Evolutionary conservation across 257 asterid species (phyloP), one percentile per base, ranked within the genome.

Genomic region (Petunia secreta): DNA sequence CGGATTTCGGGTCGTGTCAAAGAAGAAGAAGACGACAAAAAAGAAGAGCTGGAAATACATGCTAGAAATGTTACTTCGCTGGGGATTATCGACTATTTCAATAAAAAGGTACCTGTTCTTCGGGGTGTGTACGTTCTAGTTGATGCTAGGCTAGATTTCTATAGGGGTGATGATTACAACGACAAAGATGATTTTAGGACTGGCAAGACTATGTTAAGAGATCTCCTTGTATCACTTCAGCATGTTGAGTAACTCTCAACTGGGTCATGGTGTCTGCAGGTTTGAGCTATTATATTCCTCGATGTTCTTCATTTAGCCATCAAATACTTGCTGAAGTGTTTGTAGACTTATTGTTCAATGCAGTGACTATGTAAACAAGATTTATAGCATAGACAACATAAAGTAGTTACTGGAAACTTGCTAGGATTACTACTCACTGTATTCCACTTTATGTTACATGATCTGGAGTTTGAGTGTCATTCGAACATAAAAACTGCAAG

Each of bases 201-300:
- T 69, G 76, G 46, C 3, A 16, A 46, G 41, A 50, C 16, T 10
- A 69, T 69, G 25, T 46, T 69, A 69, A 46, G 1, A 25, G n/a
- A 69, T 69, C 76, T 69, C 58, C 76, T 69, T 25, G 58, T 4
- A 16, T 69, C 55, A 69, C 76, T 69, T 16, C 6, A 36, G 58
- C 41, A 10, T 9, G 76, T 69, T 25, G 76, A 69, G 41, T 44
- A 69, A 69, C 76, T 46, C 16, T 69, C 76, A 1, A 10, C 46
- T 46, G 76, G 58, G 41, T 8, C 76, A 69, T 69, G 76, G 76
- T 69, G 76, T 25, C 58, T 69, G 59, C 76, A 44, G 76, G 76
- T 69, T 69, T 46, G 59, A 69, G 4, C 52, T 14, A 64, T 25
- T 25, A 25, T 25, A 25, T 25, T 25, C 41, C 6, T 52, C 74